Base-by-base conservation (phyloP, 2,329 filamentous ascomycete species). In the Trichoderma sp. region DNA sequence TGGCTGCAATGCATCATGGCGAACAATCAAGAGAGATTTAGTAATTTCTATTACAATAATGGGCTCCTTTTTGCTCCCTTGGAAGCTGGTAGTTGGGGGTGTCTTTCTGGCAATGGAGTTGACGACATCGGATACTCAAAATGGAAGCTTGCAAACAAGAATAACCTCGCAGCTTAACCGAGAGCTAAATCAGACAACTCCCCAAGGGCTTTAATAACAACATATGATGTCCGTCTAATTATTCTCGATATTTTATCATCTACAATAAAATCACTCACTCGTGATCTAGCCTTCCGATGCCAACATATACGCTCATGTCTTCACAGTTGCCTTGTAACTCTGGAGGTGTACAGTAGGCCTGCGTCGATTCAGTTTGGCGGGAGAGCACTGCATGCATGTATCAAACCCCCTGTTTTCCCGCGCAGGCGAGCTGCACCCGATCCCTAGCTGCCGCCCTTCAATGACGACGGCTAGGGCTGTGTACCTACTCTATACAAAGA, bases 351-450 rank as follows among this genome's bases (percentile, higher is more conserved):
- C n/a, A n/a, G n/a, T 4, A n/a, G 40, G 19, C 16, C 16, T 19
- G 10, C 40, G 19, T 43, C 6, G 2, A n/a, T 19, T 27, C 27
- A n/a, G 19, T n/a, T n/a, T 43, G 40, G 47, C 60, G 55, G 60
- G 59, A 60, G 63, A 64, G 24, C 59, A 63, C 60, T 21, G n/a
- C 57, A 16, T 52, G 6, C 13, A 13, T 14, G 33, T 35, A 35
- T 29, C 57, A 60, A 68, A 14, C 33, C 27, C 56, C 61, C 61
- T 60, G 53, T 29, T 47, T 52, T 24, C 24, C n/a, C 33, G 47
- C 60, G 68, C 61, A 69, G 68, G 68, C 61, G 35, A 61, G 47
- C 35, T 66, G 68, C 68, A 56, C 31, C 58, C 37, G 27, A 61
- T 43, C 55, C 47, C 24, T 59, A 43, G 24, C 53, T 40, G 49